Percentiles rank a stretch among this genome's conserved stretches.
Evolutionary conservation across 768 basidiomycete genomes (phyloP).

Genomic region (Leccinum pellstonianum): DNA sequence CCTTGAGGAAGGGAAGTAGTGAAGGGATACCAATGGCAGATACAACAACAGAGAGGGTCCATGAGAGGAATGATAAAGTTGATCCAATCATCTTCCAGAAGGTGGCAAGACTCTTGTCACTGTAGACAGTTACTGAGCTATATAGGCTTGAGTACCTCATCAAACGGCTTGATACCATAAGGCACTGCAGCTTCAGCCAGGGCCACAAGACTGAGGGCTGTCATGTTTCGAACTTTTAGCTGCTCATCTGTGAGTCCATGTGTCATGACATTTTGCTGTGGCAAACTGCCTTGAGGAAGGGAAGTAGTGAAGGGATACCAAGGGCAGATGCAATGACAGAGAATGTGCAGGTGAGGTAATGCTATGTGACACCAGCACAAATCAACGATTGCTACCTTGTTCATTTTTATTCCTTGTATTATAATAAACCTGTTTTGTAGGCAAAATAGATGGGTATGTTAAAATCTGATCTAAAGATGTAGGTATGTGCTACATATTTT

Average conservation of each 20-base stretch:
- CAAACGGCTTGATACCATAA: conserved; percentile 99
- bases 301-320: conserved; percentile 94
- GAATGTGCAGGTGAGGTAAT: too few species aligned
- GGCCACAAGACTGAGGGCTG: conserved; percentile 77
- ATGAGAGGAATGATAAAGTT: conserved; percentile 89
- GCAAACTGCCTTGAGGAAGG: conserved; percentile 72
- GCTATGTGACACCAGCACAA: too few species aligned
- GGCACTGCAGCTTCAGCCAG: conserved; percentile 96
- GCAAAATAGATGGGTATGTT: too few species aligned
- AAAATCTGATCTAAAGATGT: too few species aligned
- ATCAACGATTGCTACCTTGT: too few species aligned
- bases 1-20: conserved; percentile 95
- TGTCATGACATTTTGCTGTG: conserved; percentile 99
- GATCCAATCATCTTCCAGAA: conserved; percentile 64
- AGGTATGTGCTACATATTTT: too few species aligned
- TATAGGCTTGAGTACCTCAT: conserved; percentile 83
- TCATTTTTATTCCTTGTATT: too few species aligned
- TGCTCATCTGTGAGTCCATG: conserved; percentile 76
- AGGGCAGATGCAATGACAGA: conserved; percentile 62
- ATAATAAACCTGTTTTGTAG: too few species aligned
- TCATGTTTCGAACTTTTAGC: conserved; percentile 80
- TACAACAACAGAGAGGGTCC: conserved; percentile 84
- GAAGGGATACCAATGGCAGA: conserved; percentile 98
- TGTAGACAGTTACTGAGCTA: conserved; percentile 67
- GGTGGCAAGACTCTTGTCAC: conserved; percentile 71